Base-by-base conservation (phyloP, 2,329 filamentous ascomycete species). In the Fusarium burgessii region DNA sequence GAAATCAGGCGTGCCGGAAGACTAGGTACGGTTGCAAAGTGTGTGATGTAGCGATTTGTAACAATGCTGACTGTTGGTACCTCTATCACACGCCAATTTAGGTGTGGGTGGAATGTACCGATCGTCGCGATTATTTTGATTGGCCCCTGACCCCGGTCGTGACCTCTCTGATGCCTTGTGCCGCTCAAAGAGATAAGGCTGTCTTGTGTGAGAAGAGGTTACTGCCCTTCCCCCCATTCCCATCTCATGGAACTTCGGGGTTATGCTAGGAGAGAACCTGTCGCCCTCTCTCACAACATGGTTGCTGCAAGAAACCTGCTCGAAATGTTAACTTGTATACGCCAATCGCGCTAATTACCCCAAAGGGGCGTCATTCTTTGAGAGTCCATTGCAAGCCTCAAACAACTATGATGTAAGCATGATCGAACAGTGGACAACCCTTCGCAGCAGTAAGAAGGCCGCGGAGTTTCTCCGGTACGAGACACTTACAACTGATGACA, bases 251-350 rank as follows among this genome's bases (percentile, higher is more conserved):
- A 23, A 23, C 23, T 23, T 23, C 23, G 23, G 23, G 23, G 23
- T 23, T 23, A 23, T 23, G 23, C 23, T 23, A 23, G 23, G 15
- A 45, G 42, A 45, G 15, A 27, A 23, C 13, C 23, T 45, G 17
- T 9, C 23, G 3, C 17, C 12, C 15, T 27, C 18, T 7, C 15
- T 43, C 15, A 18, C 41, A 33, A 33, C 12, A 33, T 14, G 14
- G 17, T 8, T 18, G 41, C 41, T 17, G 7, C 17, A 7, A 45
- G 5, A 27, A n/a, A n/a, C 17, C 7, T 2, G 42, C 4, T 27
- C 1, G 0, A 6, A 4, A 10, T 14, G 15, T 5, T 18, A 27
- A 27, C 17, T 13, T 27, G 7, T 11, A 18, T 45, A 14, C 11
- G 2, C 7, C 17, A 45, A 45, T 45, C 20, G 25, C 23, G 14